These are phyloP conservation scores for Phytopythium vexans DNA, from an alignment of 352 stramenopile species.

Conservation along the genomic window DNA sequence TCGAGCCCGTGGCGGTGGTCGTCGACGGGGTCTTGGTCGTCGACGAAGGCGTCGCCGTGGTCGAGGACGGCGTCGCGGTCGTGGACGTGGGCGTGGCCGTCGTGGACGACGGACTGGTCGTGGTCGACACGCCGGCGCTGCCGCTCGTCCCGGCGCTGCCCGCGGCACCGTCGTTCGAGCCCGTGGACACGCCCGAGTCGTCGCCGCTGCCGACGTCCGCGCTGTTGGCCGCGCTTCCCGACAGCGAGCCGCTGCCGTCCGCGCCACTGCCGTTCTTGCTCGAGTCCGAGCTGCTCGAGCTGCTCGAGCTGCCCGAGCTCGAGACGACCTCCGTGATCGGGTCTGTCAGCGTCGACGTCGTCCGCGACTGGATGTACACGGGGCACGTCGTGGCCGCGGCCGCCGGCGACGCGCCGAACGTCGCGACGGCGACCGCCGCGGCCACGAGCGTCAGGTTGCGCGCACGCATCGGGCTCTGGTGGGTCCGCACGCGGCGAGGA, in stretches of 20 bases:
- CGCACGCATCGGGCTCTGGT: slow-evolving; percentile 3
- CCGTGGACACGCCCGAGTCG: slow-evolving; percentile 8
- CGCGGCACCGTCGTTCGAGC: slow-evolving; percentile 11
- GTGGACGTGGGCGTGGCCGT: slow-evolving; percentile 1
- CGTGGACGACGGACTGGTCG: slow-evolving; percentile 3
- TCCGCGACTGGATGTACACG: slow-evolving; percentile 53
- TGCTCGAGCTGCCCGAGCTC: slow-evolving; percentile 13
- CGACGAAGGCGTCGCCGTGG: slow-evolving; percentile 12
- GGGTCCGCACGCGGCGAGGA: no score
- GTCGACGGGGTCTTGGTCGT: slow-evolving; percentile 23
- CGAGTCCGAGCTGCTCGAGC: slow-evolving; percentile 14
- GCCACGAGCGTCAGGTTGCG: slow-evolving; percentile 20
- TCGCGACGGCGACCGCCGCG: slow-evolving; percentile 19
- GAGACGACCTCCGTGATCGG: slow-evolving; percentile 49
- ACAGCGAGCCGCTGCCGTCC: slow-evolving; percentile 14
- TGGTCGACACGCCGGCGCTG: slow-evolving; percentile 13
- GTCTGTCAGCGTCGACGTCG: slow-evolving; percentile 57
- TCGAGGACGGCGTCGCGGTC: slow-evolving; percentile 6
- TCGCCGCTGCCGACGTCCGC: slow-evolving; percentile 19
- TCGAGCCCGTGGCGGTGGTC: slow-evolving; percentile 8
- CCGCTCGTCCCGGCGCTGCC: slow-evolving; percentile 6
- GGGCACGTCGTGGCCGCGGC: slow-evolving; percentile 45
- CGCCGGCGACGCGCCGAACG: slow-evolving; percentile 16
- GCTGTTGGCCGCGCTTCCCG: slow-evolving; percentile 9
- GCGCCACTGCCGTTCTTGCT: slow-evolving; percentile 9